phyloP scores from a whole-genome alignment of 176 grass and related monocot genomes.

The Ensete ventricosum region DNA sequence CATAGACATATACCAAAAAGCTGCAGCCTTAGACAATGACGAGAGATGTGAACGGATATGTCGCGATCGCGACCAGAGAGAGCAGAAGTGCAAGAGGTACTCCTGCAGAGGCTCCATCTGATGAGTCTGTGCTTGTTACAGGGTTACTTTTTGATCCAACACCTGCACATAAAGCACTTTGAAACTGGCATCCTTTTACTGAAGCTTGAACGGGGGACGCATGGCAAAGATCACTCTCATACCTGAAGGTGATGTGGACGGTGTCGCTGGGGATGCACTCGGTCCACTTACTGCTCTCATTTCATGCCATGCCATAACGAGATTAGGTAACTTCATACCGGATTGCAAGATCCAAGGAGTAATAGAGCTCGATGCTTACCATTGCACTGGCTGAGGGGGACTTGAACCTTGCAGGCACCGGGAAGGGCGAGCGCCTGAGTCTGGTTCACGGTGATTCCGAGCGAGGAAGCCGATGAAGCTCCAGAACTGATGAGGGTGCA shows the following conservation, averaged over 20 bases:
- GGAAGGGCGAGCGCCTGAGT: conserved; percentile 37
- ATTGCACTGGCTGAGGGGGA: conserved; percentile 27
- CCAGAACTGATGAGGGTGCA: conserved; percentile 35
- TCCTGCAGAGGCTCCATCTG: not conserved
- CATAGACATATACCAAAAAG: no score
- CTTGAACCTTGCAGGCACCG: conserved; percentile 41
- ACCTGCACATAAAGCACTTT: not conserved
- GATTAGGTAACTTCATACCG: not conserved
- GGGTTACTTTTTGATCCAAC: not conserved
- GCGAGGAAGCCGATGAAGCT: conserved; percentile 3
- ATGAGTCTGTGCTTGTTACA: not conserved
- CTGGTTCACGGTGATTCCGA: conserved; percentile 34
- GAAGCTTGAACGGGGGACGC: no score
- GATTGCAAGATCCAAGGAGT: not conserved
- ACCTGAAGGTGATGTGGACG: not conserved
- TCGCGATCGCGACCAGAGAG: not conserved
- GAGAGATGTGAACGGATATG: not conserved
- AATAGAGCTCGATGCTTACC: not conserved
- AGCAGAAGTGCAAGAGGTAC: not conserved
- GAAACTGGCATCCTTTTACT: no score
- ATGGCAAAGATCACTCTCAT: no score
- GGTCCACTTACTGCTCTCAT: not conserved
- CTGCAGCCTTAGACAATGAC: not conserved
- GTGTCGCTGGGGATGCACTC: not conserved
- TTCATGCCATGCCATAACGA: not conserved